Evolutionary conservation across 2,329 filamentous ascomycete species (phyloP).

Genomic region (Fusarium sp.): DNA sequence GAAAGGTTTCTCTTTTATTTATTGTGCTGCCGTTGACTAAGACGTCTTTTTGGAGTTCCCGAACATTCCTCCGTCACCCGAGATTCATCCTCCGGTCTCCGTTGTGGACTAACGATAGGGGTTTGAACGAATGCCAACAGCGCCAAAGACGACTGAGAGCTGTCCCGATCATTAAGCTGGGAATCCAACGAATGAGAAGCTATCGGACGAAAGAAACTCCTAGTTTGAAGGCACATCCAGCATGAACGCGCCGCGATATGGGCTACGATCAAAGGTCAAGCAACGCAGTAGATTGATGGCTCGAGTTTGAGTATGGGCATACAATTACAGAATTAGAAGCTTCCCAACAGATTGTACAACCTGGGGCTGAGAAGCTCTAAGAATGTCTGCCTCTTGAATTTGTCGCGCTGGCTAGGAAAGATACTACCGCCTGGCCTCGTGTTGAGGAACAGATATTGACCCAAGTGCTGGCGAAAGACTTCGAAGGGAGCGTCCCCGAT

Average conservation of each 20-base stretch:
- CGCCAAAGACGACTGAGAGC: neutral
- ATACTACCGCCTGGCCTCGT: no score
- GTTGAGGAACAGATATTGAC: neutral
- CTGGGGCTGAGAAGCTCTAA: neutral
- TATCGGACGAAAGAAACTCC: neutral
- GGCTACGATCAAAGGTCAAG: neutral
- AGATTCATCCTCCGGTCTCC: neutral
- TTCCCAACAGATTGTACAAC: neutral
- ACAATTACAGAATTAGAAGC: neutral
- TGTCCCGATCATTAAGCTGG: neutral
- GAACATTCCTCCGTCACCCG: neutral
- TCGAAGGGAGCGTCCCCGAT: neutral
- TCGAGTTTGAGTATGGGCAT: neutral
- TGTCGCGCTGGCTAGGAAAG: no score
- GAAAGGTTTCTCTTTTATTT: neutral
- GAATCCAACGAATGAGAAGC: neutral
- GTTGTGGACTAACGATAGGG: neutral
- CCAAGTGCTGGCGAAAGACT: neutral
- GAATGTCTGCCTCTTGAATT: neutral
- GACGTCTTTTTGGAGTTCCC: neutral
- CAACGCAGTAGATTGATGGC: neutral
- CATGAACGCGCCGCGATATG: neutral
- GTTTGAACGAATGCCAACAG: neutral
- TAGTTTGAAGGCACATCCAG: neutral
- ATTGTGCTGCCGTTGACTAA: neutral